These are phyloP conservation scores for Mycocentrospora acerina DNA, from an alignment of 2,329 filamentous ascomycete genomes.

Conservation along the genomic window DNA sequence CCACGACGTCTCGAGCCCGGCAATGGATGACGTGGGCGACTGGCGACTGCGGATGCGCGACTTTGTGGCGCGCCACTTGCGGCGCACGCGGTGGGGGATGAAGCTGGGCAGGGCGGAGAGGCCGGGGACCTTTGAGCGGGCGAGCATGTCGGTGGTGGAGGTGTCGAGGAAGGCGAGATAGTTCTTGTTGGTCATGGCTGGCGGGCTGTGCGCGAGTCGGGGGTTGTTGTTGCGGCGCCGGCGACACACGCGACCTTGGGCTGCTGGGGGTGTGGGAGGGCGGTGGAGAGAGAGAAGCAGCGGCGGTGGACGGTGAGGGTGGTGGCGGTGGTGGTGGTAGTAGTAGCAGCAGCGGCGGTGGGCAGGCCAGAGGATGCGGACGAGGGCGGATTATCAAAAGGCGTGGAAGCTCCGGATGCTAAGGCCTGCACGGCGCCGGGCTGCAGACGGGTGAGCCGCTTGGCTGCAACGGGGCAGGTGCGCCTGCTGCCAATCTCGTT, in stretches of 20 bases:
- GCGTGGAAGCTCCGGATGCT: constrained; percentile 35
- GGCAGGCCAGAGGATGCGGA: constrained; percentile 14
- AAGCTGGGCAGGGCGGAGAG: constrained; percentile 53
- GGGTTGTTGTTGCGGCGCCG: constrained; percentile 14
- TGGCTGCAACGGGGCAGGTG: constrained; percentile 11
- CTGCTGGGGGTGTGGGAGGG: constrained; percentile 13
- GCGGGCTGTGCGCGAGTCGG: constrained; percentile 5
- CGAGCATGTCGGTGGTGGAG: constrained; percentile 40
- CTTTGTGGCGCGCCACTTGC: constrained; percentile 60
- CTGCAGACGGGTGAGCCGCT: constrained; percentile 25
- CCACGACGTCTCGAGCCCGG: constrained; percentile 77
- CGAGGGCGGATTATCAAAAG: constrained; percentile 31
- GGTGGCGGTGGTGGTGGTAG: constrained; percentile 6
- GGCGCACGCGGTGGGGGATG: constrained; percentile 65
- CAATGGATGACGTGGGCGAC: constrained; percentile 70
- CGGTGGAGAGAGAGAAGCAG: constrained; percentile 6
- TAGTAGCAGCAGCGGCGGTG: constrained; percentile 17
- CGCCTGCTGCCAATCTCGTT: constrained; percentile 18
- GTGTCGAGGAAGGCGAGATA: constrained; percentile 40
- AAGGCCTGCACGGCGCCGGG: constrained; percentile 28
- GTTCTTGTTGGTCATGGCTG: constrained; percentile 35
- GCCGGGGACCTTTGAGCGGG: constrained; percentile 48
- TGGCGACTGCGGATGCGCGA: constrained; percentile 68
- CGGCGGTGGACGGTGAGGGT: constrained; percentile 10
- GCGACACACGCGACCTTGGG: constrained; percentile 25